A percentile compares a stretch with the other conserved stretches of the same genome.
These are phyloP conservation scores for Luvunga scandens DNA, from an alignment of 345 rosid genomes.

Conservation along the genomic window DNA sequence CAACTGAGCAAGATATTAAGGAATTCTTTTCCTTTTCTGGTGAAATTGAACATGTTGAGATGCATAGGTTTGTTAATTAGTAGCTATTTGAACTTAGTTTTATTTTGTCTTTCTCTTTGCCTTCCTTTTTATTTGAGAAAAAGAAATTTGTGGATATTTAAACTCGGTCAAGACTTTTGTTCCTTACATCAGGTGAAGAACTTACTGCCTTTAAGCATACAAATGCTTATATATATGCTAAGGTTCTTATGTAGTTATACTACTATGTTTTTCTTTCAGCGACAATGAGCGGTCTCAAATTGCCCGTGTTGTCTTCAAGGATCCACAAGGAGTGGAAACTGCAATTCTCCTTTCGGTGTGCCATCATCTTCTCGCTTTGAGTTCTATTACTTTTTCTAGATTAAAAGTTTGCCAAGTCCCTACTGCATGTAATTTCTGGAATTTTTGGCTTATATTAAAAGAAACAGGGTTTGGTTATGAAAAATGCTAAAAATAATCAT, in stretches of 20 bases:
- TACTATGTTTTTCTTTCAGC: conserved; percentile 31
- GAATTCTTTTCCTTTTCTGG: conserved; percentile 97
- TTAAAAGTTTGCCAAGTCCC: background rate
- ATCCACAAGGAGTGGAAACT: conserved; percentile 85
- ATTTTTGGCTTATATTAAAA: background rate
- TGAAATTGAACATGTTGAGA: conserved; percentile 67
- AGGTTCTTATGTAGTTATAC: background rate
- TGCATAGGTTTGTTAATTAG: conserved; percentile 44
- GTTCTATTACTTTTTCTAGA: background rate
- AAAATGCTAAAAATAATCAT: background rate
- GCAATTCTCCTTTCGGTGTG: conserved; percentile 84
- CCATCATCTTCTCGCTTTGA: background rate
- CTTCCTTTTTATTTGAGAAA: background rate
- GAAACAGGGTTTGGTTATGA: background rate
- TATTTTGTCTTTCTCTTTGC: background rate
- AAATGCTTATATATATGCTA: background rate
- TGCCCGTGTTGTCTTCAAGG: conserved; percentile 85
- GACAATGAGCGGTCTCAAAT: conserved; percentile 56
- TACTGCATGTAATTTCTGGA: background rate
- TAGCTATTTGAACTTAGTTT: background rate
- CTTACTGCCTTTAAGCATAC: conserved; percentile 4
- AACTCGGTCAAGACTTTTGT: background rate
- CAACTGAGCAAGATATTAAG: conserved; percentile 69
- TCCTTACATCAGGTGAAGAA: background rate
- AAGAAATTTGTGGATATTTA: background rate